These are phyloP conservation scores for Claviceps lovelessii DNA, from an alignment of 2,329 filamentous ascomycete genomes.

Conservation along the genomic window DNA sequence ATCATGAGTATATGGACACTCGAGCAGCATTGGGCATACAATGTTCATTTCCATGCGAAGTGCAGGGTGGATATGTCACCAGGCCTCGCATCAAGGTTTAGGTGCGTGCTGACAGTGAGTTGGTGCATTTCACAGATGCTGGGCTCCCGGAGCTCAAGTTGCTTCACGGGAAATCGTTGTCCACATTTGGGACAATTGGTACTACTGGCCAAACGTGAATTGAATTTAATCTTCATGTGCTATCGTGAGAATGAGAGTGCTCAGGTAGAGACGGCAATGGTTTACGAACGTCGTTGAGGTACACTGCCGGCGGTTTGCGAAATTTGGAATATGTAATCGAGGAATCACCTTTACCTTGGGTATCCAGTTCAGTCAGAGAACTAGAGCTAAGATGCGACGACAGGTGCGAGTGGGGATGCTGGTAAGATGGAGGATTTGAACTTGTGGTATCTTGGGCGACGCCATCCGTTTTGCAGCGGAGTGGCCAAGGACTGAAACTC, in stretches of 20 bases:
- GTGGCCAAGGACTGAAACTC: not conserved
- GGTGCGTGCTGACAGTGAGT: not conserved
- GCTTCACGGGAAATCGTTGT: not conserved
- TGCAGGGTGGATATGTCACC: not conserved
- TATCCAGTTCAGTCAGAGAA: constrained; percentile 7
- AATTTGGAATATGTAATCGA: not conserved
- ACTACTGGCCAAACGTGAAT: constrained; percentile 3
- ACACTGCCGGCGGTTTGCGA: not conserved
- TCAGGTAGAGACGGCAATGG: constrained; percentile 22
- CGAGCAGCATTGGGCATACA: not conserved
- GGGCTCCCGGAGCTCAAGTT: not conserved
- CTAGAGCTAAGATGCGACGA: constrained; percentile 15
- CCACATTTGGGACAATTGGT: not conserved
- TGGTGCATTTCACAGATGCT: not conserved
- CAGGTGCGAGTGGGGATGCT: constrained; percentile 7
- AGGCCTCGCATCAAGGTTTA: not conserved
- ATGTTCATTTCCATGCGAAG: not conserved
- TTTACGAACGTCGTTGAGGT: constrained; percentile 20
- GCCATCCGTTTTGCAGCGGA: not conserved
- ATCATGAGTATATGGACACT: not conserved
- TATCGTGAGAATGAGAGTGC: constrained; percentile 19
- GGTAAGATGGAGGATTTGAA: constrained; percentile 7
- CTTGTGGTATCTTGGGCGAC: constrained; percentile 4
- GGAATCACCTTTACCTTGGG: constrained; percentile 3
- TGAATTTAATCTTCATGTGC: constrained; percentile 14